Evolutionary conservation across 2,329 filamentous ascomycete genomes (phyloP).

Genomic region (Alternaria sp.): DNA sequence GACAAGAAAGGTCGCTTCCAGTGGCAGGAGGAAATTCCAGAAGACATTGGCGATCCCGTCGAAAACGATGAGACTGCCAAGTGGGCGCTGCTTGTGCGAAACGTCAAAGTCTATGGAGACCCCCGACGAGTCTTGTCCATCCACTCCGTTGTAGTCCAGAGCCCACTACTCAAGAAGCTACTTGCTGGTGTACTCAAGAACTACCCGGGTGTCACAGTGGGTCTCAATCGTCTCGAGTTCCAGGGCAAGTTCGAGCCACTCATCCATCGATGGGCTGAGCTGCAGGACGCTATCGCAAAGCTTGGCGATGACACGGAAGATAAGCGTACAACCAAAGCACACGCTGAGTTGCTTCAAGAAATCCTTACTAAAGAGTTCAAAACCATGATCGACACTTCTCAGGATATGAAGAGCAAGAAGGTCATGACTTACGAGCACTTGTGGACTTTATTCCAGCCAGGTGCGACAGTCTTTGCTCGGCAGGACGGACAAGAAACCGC

Average conservation of each 20-base stretch:
- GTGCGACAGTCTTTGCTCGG: conserved; percentile 38
- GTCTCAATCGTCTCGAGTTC: conserved; percentile 70
- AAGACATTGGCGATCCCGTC: conserved; percentile 50
- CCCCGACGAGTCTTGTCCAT: conserved; percentile 68
- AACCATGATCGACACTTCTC: conserved; percentile 51
- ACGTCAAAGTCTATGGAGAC: conserved; percentile 58
- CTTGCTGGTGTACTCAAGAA: conserved; percentile 64
- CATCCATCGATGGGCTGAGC: conserved; percentile 68
- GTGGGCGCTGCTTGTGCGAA: conserved; percentile 58
- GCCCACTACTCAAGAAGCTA: conserved; percentile 66
- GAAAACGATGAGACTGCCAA: conserved; percentile 69
- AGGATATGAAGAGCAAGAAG: conserved; percentile 51
- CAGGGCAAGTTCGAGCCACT: conserved; percentile 68
- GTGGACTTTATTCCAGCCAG: conserved; percentile 56
- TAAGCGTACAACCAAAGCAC: conserved; percentile 44
- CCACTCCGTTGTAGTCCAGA: conserved; percentile 72
- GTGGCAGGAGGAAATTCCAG: conserved; percentile 47
- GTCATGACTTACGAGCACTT: conserved; percentile 55
- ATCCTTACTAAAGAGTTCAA: conserved; percentile 54
- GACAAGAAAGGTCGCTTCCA: conserved; percentile 46
- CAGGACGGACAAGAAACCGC: conserved; percentile 51
- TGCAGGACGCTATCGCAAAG: conserved; percentile 41
- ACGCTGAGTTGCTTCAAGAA: conserved; percentile 51
- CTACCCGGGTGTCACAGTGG: conserved; percentile 69
- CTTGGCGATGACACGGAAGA: conserved; percentile 39